Evolutionary conservation across 805 yeast species (phyloP).

Genomic region (Maudiozyma bulderi): DNA sequence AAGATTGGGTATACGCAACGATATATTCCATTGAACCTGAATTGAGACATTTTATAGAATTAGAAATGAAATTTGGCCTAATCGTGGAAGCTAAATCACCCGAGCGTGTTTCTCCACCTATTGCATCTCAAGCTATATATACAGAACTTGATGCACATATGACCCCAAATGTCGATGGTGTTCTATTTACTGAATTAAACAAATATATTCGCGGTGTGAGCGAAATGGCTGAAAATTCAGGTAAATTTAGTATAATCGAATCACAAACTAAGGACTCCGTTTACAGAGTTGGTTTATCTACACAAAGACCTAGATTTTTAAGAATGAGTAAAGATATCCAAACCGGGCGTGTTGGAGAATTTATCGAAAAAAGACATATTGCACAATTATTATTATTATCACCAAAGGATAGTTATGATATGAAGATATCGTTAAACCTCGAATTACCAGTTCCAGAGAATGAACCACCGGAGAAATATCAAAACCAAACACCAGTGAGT

Average conservation of each 20-base stretch:
- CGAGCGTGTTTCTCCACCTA: conserved; percentile 52
- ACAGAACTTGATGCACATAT: conserved; percentile 50
- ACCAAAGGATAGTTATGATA: conserved; percentile 71
- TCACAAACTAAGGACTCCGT: conserved; percentile 55
- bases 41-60: conserved; percentile 47
- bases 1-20: conserved; percentile 85
- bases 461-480: conserved; percentile 45
- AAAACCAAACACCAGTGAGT: conserved; percentile 42
- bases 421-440: conserved; percentile 62
- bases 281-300: conserved; percentile 51
- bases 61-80: conserved; percentile 67
- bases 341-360: conserved; percentile 57
- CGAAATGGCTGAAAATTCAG: conserved; percentile 38
- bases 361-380: conserved; percentile 65
- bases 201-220: conserved; percentile 48
- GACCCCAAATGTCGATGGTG: conserved; percentile 56
- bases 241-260: conserved; percentile 50
- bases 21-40: conserved; percentile 52
- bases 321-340: conserved; percentile 59
- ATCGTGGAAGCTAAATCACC: conserved; percentile 57
- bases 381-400: conserved; percentile 61
- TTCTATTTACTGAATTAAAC: conserved; percentile 48
- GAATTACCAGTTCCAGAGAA: conserved; percentile 60
- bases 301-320: conserved; percentile 53
- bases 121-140: conserved; percentile 56